Conservation (phyloP, 257 asterid genomes). For the Solanum acaule region DNA sequence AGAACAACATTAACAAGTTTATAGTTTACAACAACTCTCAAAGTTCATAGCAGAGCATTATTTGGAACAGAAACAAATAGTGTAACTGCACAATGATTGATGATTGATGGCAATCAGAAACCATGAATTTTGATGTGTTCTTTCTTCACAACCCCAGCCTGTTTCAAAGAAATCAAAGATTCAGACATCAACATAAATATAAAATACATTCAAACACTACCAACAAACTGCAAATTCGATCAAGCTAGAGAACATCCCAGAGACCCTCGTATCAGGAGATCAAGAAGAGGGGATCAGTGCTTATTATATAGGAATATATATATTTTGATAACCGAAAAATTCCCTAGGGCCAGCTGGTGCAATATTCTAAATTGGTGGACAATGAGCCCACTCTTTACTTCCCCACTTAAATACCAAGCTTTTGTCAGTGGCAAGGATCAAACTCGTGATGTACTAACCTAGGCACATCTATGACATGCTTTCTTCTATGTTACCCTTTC, state of each 20-base stretch:
- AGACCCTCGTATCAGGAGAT: background rate
- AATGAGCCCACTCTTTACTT: background rate
- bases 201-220: background rate
- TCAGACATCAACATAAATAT: background rate
- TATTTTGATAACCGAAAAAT: background rate
- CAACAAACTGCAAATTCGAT: background rate
- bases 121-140: slow-evolving; percentile 42
- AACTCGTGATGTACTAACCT: background rate
- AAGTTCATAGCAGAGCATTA: background rate
- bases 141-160: slow-evolving; percentile 40
- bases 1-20: background rate
- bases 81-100: background rate
- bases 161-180: background rate
- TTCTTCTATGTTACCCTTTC: background rate
- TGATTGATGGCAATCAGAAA: slow-evolving; percentile 13
- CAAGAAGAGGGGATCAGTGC: background rate
- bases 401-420: background rate
- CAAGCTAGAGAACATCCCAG: background rate
- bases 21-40: background rate
- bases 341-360: background rate
- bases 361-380: background rate
- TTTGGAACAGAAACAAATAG: background rate
- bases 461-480: background rate
- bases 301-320: background rate
- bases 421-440: background rate